Conservation (phyloP, 768 basidiomycete species). For the Amanita subjunquillea region DNA sequence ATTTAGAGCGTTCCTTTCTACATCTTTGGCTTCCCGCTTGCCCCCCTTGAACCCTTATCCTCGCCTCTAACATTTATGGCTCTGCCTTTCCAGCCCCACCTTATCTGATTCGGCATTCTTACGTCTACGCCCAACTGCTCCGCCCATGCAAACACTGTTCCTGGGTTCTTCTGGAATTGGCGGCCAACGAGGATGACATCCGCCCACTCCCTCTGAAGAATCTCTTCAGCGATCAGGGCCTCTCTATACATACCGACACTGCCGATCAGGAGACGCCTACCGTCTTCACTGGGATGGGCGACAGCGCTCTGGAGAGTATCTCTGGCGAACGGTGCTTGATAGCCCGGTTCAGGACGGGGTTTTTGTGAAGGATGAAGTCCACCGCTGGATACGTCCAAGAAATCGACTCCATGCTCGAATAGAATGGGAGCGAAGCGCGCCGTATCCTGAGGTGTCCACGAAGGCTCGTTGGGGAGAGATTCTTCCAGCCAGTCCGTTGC, state of each 20-base stretch:
- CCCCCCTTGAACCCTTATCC: neutral
- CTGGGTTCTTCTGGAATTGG: constrained; percentile 54
- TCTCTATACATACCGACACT: constrained; percentile 41
- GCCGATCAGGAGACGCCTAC: constrained; percentile 22
- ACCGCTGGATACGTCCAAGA: constrained; percentile 64
- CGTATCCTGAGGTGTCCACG: constrained; percentile 65
- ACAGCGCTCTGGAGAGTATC: constrained; percentile 36
- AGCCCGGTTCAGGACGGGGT: constrained; percentile 25
- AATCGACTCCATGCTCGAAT: constrained; percentile 56
- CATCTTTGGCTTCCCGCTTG: neutral
- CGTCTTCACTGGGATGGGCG: constrained; percentile 14
- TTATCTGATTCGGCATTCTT: constrained; percentile 40
- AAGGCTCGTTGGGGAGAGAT: constrained; percentile 43
- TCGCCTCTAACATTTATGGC: neutral
- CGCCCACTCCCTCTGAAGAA: constrained; percentile 46
- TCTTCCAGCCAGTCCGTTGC: constrained; percentile 70
- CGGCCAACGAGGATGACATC: constrained; percentile 49
- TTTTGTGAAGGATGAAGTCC: constrained; percentile 41
- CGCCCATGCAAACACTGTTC: constrained; percentile 39
- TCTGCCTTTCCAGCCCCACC: constrained; percentile 39
- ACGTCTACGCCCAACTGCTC: constrained; percentile 42
- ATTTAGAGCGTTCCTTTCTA: neutral
- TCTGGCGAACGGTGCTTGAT: constrained; percentile 50
- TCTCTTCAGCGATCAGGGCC: constrained; percentile 44
- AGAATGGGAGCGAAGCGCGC: constrained; percentile 49